Evolutionary conservation across 352 stramenopile species (phyloP), one percentile per base, ranked within the genome.

Genomic region (Globisporangium splendens): DNA sequence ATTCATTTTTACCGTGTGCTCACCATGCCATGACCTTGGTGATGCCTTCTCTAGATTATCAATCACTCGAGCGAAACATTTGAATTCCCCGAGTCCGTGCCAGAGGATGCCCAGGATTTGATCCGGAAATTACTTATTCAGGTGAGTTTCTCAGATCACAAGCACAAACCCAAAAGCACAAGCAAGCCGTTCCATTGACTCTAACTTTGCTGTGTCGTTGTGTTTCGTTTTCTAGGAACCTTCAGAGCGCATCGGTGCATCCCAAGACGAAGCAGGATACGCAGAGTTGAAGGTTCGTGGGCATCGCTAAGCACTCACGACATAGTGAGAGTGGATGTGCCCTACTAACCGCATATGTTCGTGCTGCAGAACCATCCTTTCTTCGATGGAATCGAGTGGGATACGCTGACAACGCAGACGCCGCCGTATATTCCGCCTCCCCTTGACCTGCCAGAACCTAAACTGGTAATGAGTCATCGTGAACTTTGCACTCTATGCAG

Each of bases 341-440:
- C 24, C 11, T 33, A 17, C 18, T 62, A 12, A 56, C 35, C 6
- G 20, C 41, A 42, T 33, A 18, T 54, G 46, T 43, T 14, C 3
- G 13, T 20, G 24, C 22, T 20, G 8, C 42, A 94, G 82, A 78
- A 68, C 22, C 86, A 95, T 33, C 69, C 72, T 5, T 95, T 94
- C 57, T 95, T 95, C 62, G 68, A 84, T 48, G 84, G 79, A 15
- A 66, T 94, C 43, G 64, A 94, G 39, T 95, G 86, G 86, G 74
- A 82, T 20, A 66, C 69, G 8, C 70, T 92, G 33, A 54, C 69
- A 39, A 58, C 83, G 43, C 72, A 83, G 50, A 68, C 62, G 38
- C 68, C 84, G 2, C 86, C 84, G 17, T 92, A 85, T 54, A 72
- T 46, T 22, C 85, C 85, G 47, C 76, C 79, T 17, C 54, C 63